Conservation (phyloP, 2,329 filamentous ascomycete genomes). For the Verticillium nubilum region DNA sequence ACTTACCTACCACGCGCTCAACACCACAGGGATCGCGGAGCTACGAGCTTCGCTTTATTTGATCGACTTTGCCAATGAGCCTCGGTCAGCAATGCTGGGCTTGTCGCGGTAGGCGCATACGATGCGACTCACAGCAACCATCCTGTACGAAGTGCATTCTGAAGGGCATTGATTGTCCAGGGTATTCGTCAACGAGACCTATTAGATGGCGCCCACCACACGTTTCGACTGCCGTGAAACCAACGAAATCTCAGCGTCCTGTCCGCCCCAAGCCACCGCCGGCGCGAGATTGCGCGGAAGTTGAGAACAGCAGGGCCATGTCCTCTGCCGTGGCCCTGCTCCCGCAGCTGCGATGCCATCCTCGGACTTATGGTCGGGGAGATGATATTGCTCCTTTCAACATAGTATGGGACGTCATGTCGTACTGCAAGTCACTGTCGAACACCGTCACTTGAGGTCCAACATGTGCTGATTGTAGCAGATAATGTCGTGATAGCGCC, state of each 20-base stretch:
- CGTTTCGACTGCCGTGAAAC: not conserved
- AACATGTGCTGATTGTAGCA: not conserved
- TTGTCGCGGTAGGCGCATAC: not conserved
- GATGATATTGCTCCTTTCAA: not conserved
- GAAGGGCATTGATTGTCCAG: not conserved
- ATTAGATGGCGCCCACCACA: not conserved
- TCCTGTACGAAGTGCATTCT: not conserved
- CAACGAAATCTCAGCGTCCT: not conserved
- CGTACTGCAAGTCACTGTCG: not conserved
- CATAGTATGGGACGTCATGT: slow-evolving; percentile 1
- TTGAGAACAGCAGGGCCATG: not conserved
- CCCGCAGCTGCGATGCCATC: not conserved
- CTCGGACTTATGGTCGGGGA: not conserved
- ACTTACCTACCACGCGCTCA: not conserved
- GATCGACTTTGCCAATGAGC: not conserved
- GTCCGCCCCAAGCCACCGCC: not conserved
- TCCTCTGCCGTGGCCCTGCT: not conserved
- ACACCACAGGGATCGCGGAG: not conserved
- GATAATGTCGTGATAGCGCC: not conserved
- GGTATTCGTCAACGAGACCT: not conserved
- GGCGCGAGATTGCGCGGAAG: not conserved
- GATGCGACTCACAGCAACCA: not conserved
- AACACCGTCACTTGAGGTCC: too few relatives aligned
- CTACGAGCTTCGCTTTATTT: not conserved
- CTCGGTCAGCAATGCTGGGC: not conserved